Evolutionary conservation across 257 asterid genomes (phyloP).

Genomic region (Solanum tarapatanum): DNA sequence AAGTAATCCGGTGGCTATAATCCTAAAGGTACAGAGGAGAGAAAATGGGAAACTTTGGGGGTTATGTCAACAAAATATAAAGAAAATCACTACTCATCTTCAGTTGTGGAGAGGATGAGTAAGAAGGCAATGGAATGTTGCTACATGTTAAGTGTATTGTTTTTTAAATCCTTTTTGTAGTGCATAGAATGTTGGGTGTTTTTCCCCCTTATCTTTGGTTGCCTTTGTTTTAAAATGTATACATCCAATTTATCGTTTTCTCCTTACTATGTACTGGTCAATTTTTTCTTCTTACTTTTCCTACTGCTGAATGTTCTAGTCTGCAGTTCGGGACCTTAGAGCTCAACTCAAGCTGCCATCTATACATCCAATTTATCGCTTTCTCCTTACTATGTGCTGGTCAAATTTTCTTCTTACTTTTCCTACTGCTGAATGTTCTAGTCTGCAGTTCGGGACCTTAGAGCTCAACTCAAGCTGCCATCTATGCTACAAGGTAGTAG

Average conservation of each 20-base stretch:
- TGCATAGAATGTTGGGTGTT: not conserved
- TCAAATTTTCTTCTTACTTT: conserved; percentile 4
- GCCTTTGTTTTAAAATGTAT: not conserved
- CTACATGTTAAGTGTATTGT: not conserved
- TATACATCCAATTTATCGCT: not conserved
- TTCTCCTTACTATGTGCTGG: not conserved
- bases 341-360: conserved; percentile 57
- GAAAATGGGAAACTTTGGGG: not conserved
- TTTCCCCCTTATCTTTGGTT: not conserved
- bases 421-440: conserved; percentile 8
- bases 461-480: conserved; percentile 86
- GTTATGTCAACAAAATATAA: not conserved
- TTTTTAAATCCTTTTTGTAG: not conserved
- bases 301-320: conserved; percentile 20
- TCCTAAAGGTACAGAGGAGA: not conserved
- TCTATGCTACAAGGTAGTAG: conserved; percentile 66
- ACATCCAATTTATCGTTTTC: not conserved
- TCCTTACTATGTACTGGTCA: not conserved
- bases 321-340: conserved; percentile 85
- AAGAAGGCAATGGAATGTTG: not conserved
- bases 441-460: conserved; percentile 86
- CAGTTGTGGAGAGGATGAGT: not conserved
- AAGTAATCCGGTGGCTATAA: not conserved
- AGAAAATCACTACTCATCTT: not conserved
- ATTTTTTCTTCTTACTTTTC: conserved; percentile 3